Evolutionary conservation across 2,329 filamentous ascomycete species (phyloP).

Genomic region (Diaporthe aspalathi): DNA sequence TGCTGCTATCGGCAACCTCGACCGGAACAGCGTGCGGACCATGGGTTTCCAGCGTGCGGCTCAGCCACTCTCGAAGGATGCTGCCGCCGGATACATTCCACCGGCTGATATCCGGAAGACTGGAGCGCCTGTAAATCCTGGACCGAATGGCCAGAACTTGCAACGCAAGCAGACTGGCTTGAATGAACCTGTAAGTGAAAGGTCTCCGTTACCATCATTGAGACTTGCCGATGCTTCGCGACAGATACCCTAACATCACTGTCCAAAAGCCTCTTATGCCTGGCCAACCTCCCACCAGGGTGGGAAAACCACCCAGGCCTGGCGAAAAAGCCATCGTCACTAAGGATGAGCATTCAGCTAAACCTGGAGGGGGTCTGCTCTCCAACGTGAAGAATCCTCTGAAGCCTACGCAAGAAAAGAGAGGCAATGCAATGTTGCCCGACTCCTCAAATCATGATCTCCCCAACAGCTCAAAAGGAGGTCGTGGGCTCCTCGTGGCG

Average conservation of each 20-base stretch:
- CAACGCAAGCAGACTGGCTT: neutral
- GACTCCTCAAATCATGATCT: neutral
- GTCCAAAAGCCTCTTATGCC: neutral
- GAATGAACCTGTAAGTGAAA: constrained; percentile 6
- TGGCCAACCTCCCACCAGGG: neutral
- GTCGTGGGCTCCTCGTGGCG: neutral
- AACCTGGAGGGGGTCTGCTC: neutral
- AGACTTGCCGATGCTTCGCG: neutral
- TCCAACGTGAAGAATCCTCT: constrained; percentile 9
- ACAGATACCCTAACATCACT: neutral
- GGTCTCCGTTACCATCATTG: too few species aligned
- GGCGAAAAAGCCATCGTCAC: neutral
- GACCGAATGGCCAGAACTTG: neutral
- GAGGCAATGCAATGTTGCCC: neutral
- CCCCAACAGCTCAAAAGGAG: neutral
- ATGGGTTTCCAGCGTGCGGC: constrained; percentile 11
- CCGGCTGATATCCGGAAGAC: neutral
- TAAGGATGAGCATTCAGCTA: neutral
- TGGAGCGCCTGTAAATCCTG: neutral
- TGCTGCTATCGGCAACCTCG: neutral
- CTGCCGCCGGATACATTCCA: constrained; percentile 6
- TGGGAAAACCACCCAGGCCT: neutral
- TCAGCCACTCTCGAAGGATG: neutral
- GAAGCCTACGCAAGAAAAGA: neutral
- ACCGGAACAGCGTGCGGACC: neutral